Percentiles rank a stretch among this genome's conserved stretches.
Evolutionary conservation across 805 yeast species (phyloP).

Genomic region (Debaryomyces tyrocola): DNA sequence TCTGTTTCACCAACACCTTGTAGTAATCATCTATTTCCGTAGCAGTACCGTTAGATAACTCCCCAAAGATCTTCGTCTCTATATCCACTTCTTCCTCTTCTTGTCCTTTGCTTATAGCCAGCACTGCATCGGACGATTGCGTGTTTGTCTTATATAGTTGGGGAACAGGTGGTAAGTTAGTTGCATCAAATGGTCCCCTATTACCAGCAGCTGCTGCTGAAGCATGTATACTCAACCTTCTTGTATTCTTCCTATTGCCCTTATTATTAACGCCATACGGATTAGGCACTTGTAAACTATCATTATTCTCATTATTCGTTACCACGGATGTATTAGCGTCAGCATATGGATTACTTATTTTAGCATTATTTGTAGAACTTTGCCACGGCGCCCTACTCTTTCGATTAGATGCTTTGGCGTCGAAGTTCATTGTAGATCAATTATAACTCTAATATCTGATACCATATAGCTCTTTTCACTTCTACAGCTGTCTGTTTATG

Average conservation of each 20-base stretch:
- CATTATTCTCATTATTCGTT: constrained; percentile 3
- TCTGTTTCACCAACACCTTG: constrained; percentile 49
- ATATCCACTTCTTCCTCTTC: constrained; percentile 9
- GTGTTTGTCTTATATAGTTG: constrained; percentile 2
- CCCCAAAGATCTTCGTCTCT: constrained; percentile 23
- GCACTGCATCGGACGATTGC: constrained; percentile 3
- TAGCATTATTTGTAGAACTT: constrained; percentile 9
- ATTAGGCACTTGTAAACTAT: constrained; percentile 13
- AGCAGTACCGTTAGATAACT: constrained; percentile 66
- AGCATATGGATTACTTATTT: constrained; percentile 27
- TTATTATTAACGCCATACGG: constrained; percentile 11
- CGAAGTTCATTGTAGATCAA: constrained; percentile 26
- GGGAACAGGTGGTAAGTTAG: constrained; percentile 34
- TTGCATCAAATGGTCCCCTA: constrained; percentile 22
- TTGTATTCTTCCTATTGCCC: constrained; percentile 17
- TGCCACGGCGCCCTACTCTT: constrained; percentile 48
- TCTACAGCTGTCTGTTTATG: not conserved
- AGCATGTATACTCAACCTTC: constrained; percentile 39
- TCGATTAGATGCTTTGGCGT: constrained; percentile 29
- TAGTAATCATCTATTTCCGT: constrained; percentile 70
- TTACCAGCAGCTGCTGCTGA: constrained; percentile 36
- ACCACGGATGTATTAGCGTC: constrained; percentile 17
- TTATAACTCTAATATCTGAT: not conserved
- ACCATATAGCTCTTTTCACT: not conserved
- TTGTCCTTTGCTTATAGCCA: constrained; percentile 1